These are phyloP conservation scores for Calonectria honghensis DNA, from an alignment of 2,329 filamentous ascomycete species.

Conservation along the genomic window DNA sequence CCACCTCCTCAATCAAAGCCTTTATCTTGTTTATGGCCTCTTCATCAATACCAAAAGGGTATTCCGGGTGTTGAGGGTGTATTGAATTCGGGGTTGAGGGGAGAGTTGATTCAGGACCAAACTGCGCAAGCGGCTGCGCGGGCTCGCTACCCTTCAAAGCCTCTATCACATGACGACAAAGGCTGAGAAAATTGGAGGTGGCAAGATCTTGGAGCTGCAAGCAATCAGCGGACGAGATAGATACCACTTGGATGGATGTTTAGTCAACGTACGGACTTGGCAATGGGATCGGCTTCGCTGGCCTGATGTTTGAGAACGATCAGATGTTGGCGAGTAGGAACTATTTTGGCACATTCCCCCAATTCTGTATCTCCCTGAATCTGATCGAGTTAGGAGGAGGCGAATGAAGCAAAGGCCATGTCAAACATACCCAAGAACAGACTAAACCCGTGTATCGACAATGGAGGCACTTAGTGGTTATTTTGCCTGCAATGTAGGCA, in stretches of 20 bases:
- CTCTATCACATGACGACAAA: not conserved
- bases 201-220: not conserved
- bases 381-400: not conserved
- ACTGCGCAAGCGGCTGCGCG: not conserved
- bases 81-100: too few species aligned
- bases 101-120: not conserved
- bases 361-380: not conserved
- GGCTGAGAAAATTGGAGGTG: not conserved
- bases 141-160: not conserved
- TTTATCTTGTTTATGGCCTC: not conserved
- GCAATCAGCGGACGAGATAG: not conserved
- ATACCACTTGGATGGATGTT: not conserved
- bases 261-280: constrained; percentile 1
- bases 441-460: not conserved
- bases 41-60: not conserved
- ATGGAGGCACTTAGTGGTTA: constrained; percentile 1
- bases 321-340: not conserved
- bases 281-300: not conserved
- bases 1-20: not conserved
- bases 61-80: not conserved
- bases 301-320: not conserved
- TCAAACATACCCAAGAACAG: constrained; percentile 7
- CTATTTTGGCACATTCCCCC: not conserved
- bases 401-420: not conserved
- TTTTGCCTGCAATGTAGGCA: not conserved